Evolutionary conservation across 2,329 filamentous ascomycete species (phyloP).

Genomic region (Graphiopsis chlorocephala): DNA sequence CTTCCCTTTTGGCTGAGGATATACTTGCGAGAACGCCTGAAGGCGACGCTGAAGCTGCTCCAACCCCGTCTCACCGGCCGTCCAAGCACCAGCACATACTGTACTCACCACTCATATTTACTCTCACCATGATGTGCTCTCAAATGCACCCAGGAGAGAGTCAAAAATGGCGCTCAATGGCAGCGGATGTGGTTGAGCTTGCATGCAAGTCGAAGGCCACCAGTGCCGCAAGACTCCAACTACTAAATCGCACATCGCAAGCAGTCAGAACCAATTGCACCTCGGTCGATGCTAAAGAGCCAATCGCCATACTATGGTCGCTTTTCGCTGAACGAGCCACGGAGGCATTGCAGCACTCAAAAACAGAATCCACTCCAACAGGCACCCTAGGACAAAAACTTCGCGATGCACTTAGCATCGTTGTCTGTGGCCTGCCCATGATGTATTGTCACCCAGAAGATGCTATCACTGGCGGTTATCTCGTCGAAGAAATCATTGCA

Average conservation of each 20-base stretch:
- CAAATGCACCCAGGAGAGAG: background rate
- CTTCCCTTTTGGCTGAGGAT: slow-evolving; percentile 39
- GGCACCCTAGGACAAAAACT: slow-evolving; percentile 59
- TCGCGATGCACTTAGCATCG: slow-evolving; percentile 64
- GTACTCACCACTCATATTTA: slow-evolving; percentile 62
- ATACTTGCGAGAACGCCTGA: slow-evolving; percentile 46
- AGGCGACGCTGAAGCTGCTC: slow-evolving; percentile 60
- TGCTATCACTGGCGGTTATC: background rate
- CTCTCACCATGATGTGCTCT: slow-evolving; percentile 37
- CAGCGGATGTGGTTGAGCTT: slow-evolving; percentile 1
- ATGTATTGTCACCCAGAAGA: background rate
- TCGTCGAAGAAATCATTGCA: background rate
- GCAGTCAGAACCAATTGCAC: background rate
- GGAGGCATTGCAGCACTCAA: background rate
- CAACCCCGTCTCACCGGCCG: slow-evolving; percentile 63
- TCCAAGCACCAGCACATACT: slow-evolving; percentile 52
- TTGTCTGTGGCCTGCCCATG: slow-evolving; percentile 58
- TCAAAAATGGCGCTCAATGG: background rate
- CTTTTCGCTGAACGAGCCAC: background rate
- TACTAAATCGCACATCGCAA: slow-evolving; percentile 12
- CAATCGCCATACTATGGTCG: background rate
- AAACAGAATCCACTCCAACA: background rate
- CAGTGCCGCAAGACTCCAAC: slow-evolving; percentile 12
- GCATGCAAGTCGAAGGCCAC: slow-evolving; percentile 13
- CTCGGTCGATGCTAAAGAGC: background rate